phyloP scores from a whole-genome alignment of 2,329 filamentous ascomycete species.

The Capronia americana region DNA sequence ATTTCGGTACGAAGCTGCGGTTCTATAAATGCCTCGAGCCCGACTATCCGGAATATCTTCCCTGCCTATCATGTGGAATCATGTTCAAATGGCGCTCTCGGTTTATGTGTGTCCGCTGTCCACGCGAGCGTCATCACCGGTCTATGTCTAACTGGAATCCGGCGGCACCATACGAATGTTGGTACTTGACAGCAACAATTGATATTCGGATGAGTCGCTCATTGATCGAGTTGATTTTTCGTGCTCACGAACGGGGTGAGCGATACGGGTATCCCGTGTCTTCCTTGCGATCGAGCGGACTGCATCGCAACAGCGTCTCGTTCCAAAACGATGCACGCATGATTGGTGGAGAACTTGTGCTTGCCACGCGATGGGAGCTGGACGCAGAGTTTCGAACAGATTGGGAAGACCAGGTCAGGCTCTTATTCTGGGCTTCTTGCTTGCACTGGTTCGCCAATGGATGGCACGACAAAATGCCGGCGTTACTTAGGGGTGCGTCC shows the following conservation, averaged over 20 bases:
- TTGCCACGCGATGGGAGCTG: slow-evolving; percentile 14
- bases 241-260: slow-evolving; percentile 13
- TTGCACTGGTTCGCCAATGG: slow-evolving; percentile 5
- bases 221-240: slow-evolving; percentile 7
- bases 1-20: slow-evolving; percentile 8
- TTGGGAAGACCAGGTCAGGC: not conserved
- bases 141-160: slow-evolving; percentile 6
- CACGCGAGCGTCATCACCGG: slow-evolving; percentile 6
- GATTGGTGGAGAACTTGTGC: slow-evolving; percentile 15
- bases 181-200: slow-evolving; percentile 5
- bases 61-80: slow-evolving; percentile 11
- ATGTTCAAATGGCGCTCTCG: slow-evolving; percentile 15
- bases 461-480: slow-evolving; percentile 11
- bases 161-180: slow-evolving; percentile 11
- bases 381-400: slow-evolving; percentile 5
- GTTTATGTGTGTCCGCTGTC: slow-evolving; percentile 7
- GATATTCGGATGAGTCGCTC: slow-evolving; percentile 9
- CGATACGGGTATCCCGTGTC: slow-evolving; percentile 8
- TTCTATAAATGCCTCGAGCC: slow-evolving; percentile 13
- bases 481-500: slow-evolving; percentile 11
- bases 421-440: slow-evolving; percentile 8
- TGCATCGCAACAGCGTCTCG: slow-evolving; percentile 2
- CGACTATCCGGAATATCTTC: slow-evolving; percentile 13
- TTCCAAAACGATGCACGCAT: slow-evolving; percentile 15
- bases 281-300: slow-evolving; percentile 12